These are phyloP conservation scores for Ascoidea tarda DNA, from an alignment of 805 yeast species.

Conservation along the genomic window DNA sequence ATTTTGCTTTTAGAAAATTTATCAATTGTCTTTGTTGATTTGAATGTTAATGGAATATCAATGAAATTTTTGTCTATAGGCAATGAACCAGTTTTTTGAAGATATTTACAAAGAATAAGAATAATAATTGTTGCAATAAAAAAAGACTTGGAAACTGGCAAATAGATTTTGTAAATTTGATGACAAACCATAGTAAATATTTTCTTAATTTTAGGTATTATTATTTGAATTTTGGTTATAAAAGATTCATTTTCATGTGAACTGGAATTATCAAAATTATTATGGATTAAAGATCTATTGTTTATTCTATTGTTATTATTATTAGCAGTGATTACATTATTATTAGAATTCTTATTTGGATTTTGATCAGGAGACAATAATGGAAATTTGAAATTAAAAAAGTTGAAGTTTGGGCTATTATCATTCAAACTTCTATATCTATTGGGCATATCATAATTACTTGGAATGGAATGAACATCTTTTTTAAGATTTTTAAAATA, in stretches of 20 bases:
- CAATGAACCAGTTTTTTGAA: conserved; percentile 1
- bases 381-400: neutral
- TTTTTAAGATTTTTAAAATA: conserved; percentile 2
- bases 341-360: neutral
- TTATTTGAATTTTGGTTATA: neutral
- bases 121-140: too few relatives aligned
- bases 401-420: neutral
- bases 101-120: neutral
- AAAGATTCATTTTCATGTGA: neutral
- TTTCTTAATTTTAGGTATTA: neutral
- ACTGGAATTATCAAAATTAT: neutral
- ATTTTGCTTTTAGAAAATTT: neutral
- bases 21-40: neutral
- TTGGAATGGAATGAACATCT: neutral
- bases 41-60: neutral
- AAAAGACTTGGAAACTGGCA: too few relatives aligned
- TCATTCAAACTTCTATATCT: too few relatives aligned
- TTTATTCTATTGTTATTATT: neutral
- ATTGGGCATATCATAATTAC: conserved; percentile 1
- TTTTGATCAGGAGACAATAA: neutral
- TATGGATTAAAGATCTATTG: neutral
- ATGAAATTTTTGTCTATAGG: neutral
- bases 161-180: too few relatives aligned
- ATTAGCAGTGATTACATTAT: neutral
- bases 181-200: too few relatives aligned